Base-by-base conservation (phyloP, 495 filamentous ascomycete genomes). In the Zalerion maritima region DNA sequence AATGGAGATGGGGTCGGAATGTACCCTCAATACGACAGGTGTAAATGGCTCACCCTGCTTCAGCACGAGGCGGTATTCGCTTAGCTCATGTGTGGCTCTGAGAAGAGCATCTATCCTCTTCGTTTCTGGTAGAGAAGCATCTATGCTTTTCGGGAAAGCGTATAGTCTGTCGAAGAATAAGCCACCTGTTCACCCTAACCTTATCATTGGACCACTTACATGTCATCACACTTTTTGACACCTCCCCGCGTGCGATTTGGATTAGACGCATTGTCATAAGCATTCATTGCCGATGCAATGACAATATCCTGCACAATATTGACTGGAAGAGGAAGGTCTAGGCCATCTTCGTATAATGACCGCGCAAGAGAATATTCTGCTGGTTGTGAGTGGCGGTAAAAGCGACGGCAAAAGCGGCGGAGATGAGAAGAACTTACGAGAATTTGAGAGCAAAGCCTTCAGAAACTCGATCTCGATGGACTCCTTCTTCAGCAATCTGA, bases 31-130 rank as follows among this genome's bases (percentile, higher is more conserved):
- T 40, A 78, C 80, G 29, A 94, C 83, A 1, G 89, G 89, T 18
- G 80, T 80, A 38, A 96, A 93, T 0, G 85, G 85, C 35, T 92
- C 78, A 21, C 84, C 84, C 47, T 91, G 85, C 41, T 91, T 84
- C 5, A 96, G 60, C 0, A 78, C 86, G 5, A 97, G 64, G 3
- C 80, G 79, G 55, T 93, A 96, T 38, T 79, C 78, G 19, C 84
- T 87, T 20, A 96, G 61, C 5, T 73, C 63, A 48, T 97, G 85
- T 0, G 91, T 92, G 11, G 89, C 84, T 23, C 64, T 60, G n/a
- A 94, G 60, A 4, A 97, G 67, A 20, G 79, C 68, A 16, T 67
- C 64, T 24, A 75, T 62, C 35, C 69, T 62, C 31, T 62, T 67
- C 25, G 75, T 47, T 2, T 37, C 57, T 1, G 58, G 54, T 3